Base-by-base conservation (phyloP, 2,329 filamentous ascomycete genomes). In the Epichloe bromicola region DNA sequence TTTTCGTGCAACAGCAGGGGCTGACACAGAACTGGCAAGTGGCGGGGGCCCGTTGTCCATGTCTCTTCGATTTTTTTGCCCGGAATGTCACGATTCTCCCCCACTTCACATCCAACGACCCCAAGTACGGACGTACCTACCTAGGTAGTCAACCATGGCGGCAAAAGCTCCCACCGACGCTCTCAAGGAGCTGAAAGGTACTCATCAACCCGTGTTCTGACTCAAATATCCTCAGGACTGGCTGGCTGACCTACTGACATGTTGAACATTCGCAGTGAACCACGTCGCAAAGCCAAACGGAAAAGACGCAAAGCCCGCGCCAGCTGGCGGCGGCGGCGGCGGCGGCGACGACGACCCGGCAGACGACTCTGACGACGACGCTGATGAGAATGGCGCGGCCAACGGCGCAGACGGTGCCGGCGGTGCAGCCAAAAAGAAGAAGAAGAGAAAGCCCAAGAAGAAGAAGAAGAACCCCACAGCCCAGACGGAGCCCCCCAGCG, bases 371-470 rank as follows among this genome's bases (percentile, higher is more conserved):
- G 76, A 75, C 37, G 75, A 78, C 44, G 75, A 76, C 11, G 74
- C 72, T 43, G 75, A 76, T 8, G 73, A 73, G 23, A 71, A 71
- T 30, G 69, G 55, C 19, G 55, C 54, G 19, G 58, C 57, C 39
- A 57, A 54, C 23, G 61, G 57, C 17, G 68, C 67, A 34, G 67
- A 65, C n/a, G 67, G 60, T 12, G 66, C 66, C 5, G 69, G 69
- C 56, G 65, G 59, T 19, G 61, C 56, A 11, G 60, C 63, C 51
- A 69, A 68, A 55, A 70, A 70, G 59, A 67, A 76, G 61, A 83
- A 81, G 66, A 86, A 87, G 70, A 88, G 87, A 74, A 88, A 88
- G 74, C 88, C 88, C 73, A 87, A 85, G 74, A 86, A 83, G 74
- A 85, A 83, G 75, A 86, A 86, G 78, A 85, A 83, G 78, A 83